Percentiles rank a stretch among this genome's conserved stretches.
phyloP scores from a whole-genome alignment of 345 rosid species.

The Fremontodendron californicum region DNA sequence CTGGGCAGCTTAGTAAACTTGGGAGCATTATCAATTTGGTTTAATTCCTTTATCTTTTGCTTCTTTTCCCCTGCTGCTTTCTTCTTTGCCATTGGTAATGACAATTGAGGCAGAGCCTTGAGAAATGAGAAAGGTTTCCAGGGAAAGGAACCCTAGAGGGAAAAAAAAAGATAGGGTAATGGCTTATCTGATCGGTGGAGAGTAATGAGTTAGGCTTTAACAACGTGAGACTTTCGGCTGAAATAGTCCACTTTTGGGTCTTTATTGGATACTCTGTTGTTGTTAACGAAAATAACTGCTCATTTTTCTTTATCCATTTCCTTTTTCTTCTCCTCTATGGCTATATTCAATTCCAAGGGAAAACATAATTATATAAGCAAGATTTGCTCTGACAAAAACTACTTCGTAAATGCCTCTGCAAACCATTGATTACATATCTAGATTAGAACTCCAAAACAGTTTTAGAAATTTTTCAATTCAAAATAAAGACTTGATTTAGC shows the following conservation, averaged over 20 bases:
- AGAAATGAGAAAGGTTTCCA: background rate
- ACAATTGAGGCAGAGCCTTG: background rate
- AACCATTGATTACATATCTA: background rate
- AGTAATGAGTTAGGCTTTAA: background rate
- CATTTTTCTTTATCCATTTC: background rate
- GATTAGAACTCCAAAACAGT: background rate
- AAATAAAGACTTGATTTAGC: background rate
- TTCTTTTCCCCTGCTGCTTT: background rate
- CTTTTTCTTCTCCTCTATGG: background rate
- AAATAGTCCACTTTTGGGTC: constrained; percentile 1
- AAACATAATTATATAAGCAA: no score
- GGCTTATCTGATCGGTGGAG: background rate
- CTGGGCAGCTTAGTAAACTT: background rate
- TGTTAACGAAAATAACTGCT: background rate
- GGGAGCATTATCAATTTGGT: background rate
- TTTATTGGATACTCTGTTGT: background rate
- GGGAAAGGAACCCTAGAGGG: constrained; percentile 5
- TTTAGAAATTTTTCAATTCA: no score
- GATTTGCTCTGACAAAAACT: background rate
- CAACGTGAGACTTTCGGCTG: background rate
- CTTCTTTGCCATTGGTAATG: background rate
- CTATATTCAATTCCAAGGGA: no score
- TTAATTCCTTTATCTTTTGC: constrained; percentile 11
- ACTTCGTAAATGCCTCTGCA: background rate
- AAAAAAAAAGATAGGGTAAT: background rate